phyloP scores from a whole-genome alignment of 345 rosid species.

The Eucalyptus coolabah region DNA sequence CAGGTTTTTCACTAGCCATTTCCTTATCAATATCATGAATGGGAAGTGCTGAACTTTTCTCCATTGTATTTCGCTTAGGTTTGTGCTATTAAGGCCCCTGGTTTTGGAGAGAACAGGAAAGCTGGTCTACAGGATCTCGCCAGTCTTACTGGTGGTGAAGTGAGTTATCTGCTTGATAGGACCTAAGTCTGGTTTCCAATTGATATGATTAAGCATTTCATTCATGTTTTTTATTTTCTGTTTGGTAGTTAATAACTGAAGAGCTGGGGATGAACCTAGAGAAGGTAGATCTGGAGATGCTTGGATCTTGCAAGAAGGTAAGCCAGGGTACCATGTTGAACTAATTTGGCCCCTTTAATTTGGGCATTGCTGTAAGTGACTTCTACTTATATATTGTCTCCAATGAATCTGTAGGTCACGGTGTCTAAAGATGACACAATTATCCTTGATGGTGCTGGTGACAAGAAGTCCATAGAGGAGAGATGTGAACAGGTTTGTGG shows the following conservation, averaged over 20 bases:
- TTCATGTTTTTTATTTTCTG: neutral
- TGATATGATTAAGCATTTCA: neutral
- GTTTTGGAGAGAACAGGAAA: conserved; percentile 96
- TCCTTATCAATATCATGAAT: neutral
- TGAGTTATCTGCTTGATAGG: conserved; percentile 6
- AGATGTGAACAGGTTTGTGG: conserved; percentile 69
- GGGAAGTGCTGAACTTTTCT: neutral
- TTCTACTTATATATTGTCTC: neutral
- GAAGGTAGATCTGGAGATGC: conserved; percentile 70
- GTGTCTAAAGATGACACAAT: conserved; percentile 91
- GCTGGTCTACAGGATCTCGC: conserved; percentile 85
- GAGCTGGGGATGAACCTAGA: conserved; percentile 95
- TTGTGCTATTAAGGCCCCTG: conserved; percentile 96
- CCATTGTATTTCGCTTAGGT: conserved; percentile 22
- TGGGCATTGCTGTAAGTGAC: neutral
- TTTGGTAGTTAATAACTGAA: conserved; percentile 65
- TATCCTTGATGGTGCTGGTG: conserved; percentile 94
- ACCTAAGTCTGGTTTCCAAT: neutral
- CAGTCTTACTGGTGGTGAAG: conserved; percentile 82
- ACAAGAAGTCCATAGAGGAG: conserved; percentile 73
- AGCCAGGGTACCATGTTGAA: neutral
- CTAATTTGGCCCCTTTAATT: neutral
- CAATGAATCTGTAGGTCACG: conserved; percentile 23
- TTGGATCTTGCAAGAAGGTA: conserved; percentile 94
- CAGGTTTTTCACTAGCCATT: neutral